A percentile compares a stretch with the other conserved stretches of the same genome.
Conservation (phyloP, 2,329 filamentous ascomycete genomes). For the Alternaria triticimaculans region DNA sequence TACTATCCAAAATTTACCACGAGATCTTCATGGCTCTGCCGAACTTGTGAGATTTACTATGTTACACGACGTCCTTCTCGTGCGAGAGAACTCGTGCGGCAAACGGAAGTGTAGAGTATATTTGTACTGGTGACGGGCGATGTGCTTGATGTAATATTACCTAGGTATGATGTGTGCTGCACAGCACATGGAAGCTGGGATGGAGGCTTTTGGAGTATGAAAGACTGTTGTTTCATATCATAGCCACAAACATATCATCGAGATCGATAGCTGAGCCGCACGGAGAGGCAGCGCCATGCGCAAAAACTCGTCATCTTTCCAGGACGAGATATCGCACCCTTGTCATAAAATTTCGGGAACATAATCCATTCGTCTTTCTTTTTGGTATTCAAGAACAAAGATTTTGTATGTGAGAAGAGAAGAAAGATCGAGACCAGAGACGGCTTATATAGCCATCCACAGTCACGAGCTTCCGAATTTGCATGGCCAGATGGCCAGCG, state of each 20-base stretch:
- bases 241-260: not conserved
- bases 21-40: not conserved
- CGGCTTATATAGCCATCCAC: not conserved
- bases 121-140: not conserved
- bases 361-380: too few species aligned
- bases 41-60: not conserved
- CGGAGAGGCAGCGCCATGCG: not conserved
- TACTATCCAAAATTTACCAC: not conserved
- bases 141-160: not conserved
- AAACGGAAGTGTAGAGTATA: accelerated
- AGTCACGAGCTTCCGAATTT: not conserved
- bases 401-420: too few species aligned
- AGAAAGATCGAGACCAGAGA: too few species aligned
- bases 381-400: too few species aligned
- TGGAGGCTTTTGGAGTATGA: too few species aligned
- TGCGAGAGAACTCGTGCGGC: not conserved
- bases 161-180: not conserved
- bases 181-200: not conserved
- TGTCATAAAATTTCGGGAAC: too few species aligned
- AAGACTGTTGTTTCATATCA: too few species aligned
- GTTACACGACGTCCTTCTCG: not conserved
- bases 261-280: not conserved
- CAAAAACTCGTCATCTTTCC: accelerated
- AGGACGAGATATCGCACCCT: not conserved
- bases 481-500: accelerated